These are phyloP conservation scores for Pleurotus tuoliensis DNA, from an alignment of 768 basidiomycete species.

Conservation along the genomic window DNA sequence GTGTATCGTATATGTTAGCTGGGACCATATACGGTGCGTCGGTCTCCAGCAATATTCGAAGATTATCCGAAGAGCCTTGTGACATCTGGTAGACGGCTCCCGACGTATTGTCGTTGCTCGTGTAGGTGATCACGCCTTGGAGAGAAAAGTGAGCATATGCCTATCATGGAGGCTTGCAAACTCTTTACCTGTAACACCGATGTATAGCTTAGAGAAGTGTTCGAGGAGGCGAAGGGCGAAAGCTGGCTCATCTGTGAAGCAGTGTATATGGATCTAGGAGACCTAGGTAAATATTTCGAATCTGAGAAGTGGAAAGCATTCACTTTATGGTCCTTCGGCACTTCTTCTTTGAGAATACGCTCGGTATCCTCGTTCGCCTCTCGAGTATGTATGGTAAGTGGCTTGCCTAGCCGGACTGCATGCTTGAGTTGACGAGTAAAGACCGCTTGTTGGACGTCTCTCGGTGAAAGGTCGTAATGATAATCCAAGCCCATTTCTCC, in stretches of 20 bases:
- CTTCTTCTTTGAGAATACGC: slow-evolving; percentile 68
- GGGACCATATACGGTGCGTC: slow-evolving; percentile 90
- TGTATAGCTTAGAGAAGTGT: slow-evolving; percentile 78
- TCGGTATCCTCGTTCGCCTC: slow-evolving; percentile 85
- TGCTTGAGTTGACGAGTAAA: slow-evolving; percentile 65
- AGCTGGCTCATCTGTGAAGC: slow-evolving; percentile 79
- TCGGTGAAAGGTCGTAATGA: slow-evolving; percentile 77
- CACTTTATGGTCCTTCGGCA: slow-evolving; percentile 69
- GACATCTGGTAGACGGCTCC: slow-evolving; percentile 57
- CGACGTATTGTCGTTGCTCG: slow-evolving; percentile 70
- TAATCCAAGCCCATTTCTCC: slow-evolving; percentile 89
- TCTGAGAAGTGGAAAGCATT: background rate
- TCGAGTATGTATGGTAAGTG: slow-evolving; percentile 82
- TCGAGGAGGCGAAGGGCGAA: slow-evolving; percentile 69
- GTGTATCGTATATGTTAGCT: slow-evolving; percentile 58
- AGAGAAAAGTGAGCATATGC: background rate
- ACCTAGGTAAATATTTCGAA: background rate
- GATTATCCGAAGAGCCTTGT: slow-evolving; percentile 17
- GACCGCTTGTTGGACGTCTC: slow-evolving; percentile 60
- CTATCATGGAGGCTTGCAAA: slow-evolving; percentile 1
- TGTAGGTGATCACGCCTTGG: slow-evolving; percentile 75
- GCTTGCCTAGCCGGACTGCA: slow-evolving; percentile 67
- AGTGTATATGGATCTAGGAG: slow-evolving; percentile 77
- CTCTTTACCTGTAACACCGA: slow-evolving; percentile 69
- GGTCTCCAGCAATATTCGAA: slow-evolving; percentile 70